Percentiles rank a stretch among this genome's conserved stretches.
Evolutionary conservation across 345 rosid genomes (phyloP).

Genomic region (Gossypium herbaceum): DNA sequence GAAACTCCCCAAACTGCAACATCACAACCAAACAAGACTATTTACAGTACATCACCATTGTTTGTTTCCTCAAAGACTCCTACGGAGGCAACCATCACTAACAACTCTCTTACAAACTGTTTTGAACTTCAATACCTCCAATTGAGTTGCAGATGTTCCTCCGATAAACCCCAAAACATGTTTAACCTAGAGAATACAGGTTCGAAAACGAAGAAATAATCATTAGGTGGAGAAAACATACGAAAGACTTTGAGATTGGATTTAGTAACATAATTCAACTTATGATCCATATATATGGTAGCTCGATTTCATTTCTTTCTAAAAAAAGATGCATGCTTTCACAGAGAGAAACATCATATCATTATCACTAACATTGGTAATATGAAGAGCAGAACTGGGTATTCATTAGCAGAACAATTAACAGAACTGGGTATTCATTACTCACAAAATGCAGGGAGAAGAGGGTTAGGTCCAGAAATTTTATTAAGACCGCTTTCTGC

Average conservation of each 20-base stretch:
- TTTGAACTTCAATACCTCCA: not conserved
- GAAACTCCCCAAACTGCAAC: not conserved
- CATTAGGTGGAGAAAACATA: not conserved
- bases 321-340: not conserved
- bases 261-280: not conserved
- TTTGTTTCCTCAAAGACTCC: not conserved
- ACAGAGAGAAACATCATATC: not conserved
- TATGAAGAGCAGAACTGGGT: not conserved
- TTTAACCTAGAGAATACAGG: not conserved
- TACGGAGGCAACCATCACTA: not conserved
- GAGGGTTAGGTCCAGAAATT: constrained; percentile 12
- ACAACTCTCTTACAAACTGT: not conserved
- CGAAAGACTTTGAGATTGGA: not conserved
- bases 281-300: not conserved
- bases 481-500: constrained; percentile 44
- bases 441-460: constrained; percentile 25
- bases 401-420: not conserved
- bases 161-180: not conserved
- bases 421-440: not conserved
- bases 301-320: no score
- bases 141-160: constrained; percentile 5
- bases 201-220: not conserved
- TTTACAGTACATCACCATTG: not conserved
- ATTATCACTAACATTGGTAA: not conserved
- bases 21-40: not conserved